Evolutionary conservation across 2,329 filamentous ascomycete genomes (phyloP).

Genomic region (Zasmidium citrigriseum): DNA sequence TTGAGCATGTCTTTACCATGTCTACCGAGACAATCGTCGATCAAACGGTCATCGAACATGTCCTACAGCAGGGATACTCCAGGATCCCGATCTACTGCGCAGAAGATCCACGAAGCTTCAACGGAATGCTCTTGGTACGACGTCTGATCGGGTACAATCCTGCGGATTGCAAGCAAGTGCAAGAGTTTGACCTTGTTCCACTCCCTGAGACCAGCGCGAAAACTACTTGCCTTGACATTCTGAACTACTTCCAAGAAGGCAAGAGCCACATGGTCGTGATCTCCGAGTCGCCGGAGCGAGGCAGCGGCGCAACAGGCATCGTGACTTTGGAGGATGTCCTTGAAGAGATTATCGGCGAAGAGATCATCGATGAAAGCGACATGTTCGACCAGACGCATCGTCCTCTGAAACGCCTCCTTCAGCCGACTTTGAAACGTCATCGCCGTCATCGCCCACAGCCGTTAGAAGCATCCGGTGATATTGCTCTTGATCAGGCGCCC

Average conservation of each 20-base stretch:
- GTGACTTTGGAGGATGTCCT: slow-evolving; percentile 98
- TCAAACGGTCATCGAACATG: slow-evolving; percentile 90
- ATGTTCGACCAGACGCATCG: slow-evolving; percentile 98
- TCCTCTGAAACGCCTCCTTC: slow-evolving; percentile 84
- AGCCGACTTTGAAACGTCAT: slow-evolving; percentile 69
- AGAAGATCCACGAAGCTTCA: slow-evolving; percentile 81
- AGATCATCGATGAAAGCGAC: slow-evolving; percentile 98
- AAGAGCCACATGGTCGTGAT: slow-evolving; percentile 99
- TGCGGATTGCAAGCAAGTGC: slow-evolving; percentile 82
- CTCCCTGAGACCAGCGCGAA: slow-evolving; percentile 92
- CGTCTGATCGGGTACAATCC: slow-evolving; percentile 98
- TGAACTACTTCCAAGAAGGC: slow-evolving; percentile 99
- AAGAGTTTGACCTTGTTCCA: slow-evolving; percentile 89
- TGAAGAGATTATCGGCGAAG: slow-evolving; percentile 97
- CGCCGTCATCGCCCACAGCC: slow-evolving; percentile 20
- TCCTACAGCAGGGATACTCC: slow-evolving; percentile 91
- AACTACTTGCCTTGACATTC: slow-evolving; percentile 95
- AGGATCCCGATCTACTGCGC: slow-evolving; percentile 91
- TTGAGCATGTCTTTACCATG: slow-evolving; percentile 96
- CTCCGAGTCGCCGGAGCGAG: slow-evolving; percentile 82
- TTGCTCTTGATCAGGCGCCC: background rate
- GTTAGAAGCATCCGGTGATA: too few species aligned
- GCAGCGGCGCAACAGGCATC: slow-evolving; percentile 86
- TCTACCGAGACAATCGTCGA: slow-evolving; percentile 92
- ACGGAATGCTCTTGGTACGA: slow-evolving; percentile 97